phyloP scores from a whole-genome alignment of 2,329 filamentous ascomycete species.

The Penicillium expansum region DNA sequence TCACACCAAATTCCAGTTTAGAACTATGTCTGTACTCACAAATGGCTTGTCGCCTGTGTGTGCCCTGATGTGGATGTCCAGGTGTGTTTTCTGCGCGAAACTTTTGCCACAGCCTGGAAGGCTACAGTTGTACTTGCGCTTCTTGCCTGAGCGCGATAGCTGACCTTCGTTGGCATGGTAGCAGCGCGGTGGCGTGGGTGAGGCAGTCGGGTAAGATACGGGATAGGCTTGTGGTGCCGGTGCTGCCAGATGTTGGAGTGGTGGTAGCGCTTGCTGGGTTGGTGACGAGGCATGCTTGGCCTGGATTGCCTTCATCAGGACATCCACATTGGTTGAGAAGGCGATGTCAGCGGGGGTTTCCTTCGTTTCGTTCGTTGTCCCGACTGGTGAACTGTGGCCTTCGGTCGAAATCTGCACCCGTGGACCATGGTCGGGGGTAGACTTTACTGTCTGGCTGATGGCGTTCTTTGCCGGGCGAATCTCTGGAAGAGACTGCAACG shows the following conservation, averaged over 20 bases:
- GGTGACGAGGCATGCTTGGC: conserved; percentile 49
- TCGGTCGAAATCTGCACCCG: background rate
- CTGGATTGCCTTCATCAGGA: conserved; percentile 85
- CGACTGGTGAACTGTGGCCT: background rate
- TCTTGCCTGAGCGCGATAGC: conserved; percentile 38
- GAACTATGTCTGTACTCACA: conserved; percentile 53
- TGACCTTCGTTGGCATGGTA: conserved; percentile 34
- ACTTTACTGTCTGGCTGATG: conserved; percentile 28
- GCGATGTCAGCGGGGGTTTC: conserved; percentile 48
- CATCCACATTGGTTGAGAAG: conserved; percentile 81
- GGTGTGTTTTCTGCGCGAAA: conserved; percentile 88
- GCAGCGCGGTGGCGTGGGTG: conserved; percentile 17
- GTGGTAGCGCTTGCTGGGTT: conserved; percentile 34
- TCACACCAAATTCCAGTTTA: background rate
- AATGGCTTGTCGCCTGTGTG: conserved; percentile 92
- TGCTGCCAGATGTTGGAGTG: conserved; percentile 36
- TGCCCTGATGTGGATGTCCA: conserved; percentile 82
- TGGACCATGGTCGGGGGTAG: conserved; percentile 10
- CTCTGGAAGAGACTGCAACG: conserved; percentile 37
- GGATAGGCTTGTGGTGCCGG: conserved; percentile 26
- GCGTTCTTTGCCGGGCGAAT: conserved; percentile 40
- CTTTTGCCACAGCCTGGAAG: conserved; percentile 73
- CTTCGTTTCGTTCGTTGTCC: background rate
- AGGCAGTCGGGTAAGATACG: conserved; percentile 15
- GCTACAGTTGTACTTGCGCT: conserved; percentile 70